Percentiles rank a stretch among this genome's conserved stretches.
phyloP scores from a whole-genome alignment of 805 yeast species.

The Wickerhamomyces sydowiorum region DNA sequence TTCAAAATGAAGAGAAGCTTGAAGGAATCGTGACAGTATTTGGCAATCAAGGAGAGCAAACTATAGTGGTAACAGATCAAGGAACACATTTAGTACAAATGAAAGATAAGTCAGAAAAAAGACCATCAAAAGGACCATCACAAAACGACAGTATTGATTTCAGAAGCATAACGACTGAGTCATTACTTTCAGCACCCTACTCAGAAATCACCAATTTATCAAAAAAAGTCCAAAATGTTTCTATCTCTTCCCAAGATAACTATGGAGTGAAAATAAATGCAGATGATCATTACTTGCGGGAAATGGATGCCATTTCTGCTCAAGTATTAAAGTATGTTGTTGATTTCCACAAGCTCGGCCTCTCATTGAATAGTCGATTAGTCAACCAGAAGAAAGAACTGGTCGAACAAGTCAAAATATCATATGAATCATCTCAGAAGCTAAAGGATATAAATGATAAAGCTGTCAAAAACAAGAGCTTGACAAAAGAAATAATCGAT shows the following conservation, averaged over 20 bases:
- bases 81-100: neutral
- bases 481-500: constrained; percentile 13
- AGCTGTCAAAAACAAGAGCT: constrained; percentile 7
- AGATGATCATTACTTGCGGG: constrained; percentile 13
- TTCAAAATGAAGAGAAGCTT: neutral
- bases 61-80: neutral
- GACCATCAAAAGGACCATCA: neutral
- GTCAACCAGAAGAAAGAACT: constrained; percentile 36
- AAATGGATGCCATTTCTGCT: constrained; percentile 16
- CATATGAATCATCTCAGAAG: constrained; percentile 19
- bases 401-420: constrained; percentile 30
- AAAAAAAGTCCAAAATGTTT: neutral
- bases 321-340: constrained; percentile 11
- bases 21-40: neutral
- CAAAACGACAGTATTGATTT: too few relatives aligned
- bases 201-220: neutral
- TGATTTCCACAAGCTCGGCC: constrained; percentile 27
- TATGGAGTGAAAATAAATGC: neutral
- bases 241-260: neutral
- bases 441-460: constrained; percentile 11
- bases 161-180: neutral
- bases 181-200: neutral
- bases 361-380: constrained; percentile 30
- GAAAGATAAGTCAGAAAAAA: neutral
- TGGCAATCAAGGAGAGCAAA: neutral